Evolutionary conservation across 371 early-diverging fungal genomes (phyloP), one percentile per base, ranked within the genome.

Genomic region (Mucor plumbeus): DNA sequence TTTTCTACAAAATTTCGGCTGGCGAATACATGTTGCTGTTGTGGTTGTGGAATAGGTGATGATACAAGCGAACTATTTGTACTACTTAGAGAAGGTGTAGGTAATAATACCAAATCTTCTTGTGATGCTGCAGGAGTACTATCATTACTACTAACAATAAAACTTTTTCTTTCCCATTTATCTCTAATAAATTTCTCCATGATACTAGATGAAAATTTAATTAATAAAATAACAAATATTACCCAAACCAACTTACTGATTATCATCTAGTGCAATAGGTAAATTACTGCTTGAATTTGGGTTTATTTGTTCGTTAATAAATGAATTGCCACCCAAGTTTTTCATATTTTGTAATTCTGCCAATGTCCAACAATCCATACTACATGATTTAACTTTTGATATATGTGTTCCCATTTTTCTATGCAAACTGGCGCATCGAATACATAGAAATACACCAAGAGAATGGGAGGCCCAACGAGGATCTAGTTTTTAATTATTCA

Each of bases 401-500:
- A 97, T 94, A 68, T 96, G 96, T 0, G 96, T 96, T 34, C 96
- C 97, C 85, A 96, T 89, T 68, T 91, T 91, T 35, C 98, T 84
- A 73, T 98, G 98, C 44, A 95, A 80, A 35, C 97, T 94, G 40
- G 90, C 91, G 82, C 98, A 98, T 3, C 96, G 87, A 44, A 97
- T 95, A 76, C 98, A 98, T 34, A 98, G 73, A 72, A 98, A 97
- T 36, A 96, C 84, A 17, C 97, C 97, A 35, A 97, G 78, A 67
- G 95, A 95, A 87, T 90, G 92, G 5, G 95, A 95, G 10, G 97
- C 95, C 97, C 97, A 97, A 39, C 96, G 94, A 44, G 99, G 96
- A 65, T 93, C 97, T 97, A 84, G n/a, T 26, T 36, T 14, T 40
- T 11, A 14, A 17, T 44, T 15, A 44, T 15, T 44, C 3, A 26